phyloP scores from a whole-genome alignment of 352 stramenopile genomes.

The Nothophytophthora sp. region DNA sequence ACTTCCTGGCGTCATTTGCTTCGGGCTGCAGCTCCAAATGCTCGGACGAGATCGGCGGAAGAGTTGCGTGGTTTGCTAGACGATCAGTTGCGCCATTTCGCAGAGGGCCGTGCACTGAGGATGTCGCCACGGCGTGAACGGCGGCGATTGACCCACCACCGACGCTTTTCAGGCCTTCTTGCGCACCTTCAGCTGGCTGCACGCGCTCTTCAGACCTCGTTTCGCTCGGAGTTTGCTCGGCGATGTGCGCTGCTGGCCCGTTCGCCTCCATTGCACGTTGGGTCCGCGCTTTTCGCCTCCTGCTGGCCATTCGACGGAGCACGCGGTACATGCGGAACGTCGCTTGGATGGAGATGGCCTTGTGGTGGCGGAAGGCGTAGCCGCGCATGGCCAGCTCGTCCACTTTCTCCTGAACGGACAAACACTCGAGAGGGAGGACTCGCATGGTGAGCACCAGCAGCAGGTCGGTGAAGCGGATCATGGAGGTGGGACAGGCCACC shows the following conservation, averaged over 20 bases:
- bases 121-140: not conserved
- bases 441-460: slow-evolving; percentile 69
- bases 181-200: not conserved
- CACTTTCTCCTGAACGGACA: slow-evolving; percentile 84
- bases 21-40: slow-evolving; percentile 28
- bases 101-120: slow-evolving; percentile 1
- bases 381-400: slow-evolving; percentile 74
- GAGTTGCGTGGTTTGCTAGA: slow-evolving; percentile 11
- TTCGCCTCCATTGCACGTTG: slow-evolving; percentile 9
- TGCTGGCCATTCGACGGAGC: slow-evolving; percentile 12
- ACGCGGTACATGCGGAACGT: slow-evolving; percentile 67
- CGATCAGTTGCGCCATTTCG: slow-evolving; percentile 10
- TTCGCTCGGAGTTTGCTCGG: not conserved
- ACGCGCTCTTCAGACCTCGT: not conserved
- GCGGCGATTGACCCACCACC: slow-evolving; percentile 5
- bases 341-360: slow-evolving; percentile 64
- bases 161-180: not conserved
- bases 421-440: slow-evolving; percentile 63
- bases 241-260: not conserved
- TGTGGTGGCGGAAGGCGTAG: slow-evolving; percentile 66
- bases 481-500: slow-evolving; percentile 43
- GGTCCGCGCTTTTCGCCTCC: slow-evolving; percentile 15
- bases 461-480: slow-evolving; percentile 80
- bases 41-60: slow-evolving; percentile 21
- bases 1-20: slow-evolving; percentile 19